Evolutionary conservation across 768 basidiomycete genomes (phyloP).

Genomic region (Russula griseocarnosa): DNA sequence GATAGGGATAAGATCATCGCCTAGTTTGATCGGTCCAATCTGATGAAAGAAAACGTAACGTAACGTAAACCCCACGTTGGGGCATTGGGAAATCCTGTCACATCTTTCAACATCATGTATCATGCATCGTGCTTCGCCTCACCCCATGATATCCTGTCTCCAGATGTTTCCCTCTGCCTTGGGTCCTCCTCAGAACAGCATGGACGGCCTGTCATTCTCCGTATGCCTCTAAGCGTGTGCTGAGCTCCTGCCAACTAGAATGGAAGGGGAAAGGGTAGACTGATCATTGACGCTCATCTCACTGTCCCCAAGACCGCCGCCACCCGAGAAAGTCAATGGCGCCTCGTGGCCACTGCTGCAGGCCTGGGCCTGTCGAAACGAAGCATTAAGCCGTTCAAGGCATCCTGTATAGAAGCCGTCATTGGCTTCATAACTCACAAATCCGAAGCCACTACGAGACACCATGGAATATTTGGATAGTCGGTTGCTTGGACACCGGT

Average conservation of each 20-base stretch:
- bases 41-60: too few species aligned
- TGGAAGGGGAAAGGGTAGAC: not conserved
- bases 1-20: not conserved
- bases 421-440: not conserved
- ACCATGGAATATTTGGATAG: not conserved
- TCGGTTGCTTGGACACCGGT: not conserved
- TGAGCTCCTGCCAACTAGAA: not conserved
- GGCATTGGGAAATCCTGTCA: too few species aligned
- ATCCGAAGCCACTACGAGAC: not conserved
- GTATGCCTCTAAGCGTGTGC: not conserved
- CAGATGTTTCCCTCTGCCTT: too few species aligned
- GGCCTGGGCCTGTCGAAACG: too few species aligned
- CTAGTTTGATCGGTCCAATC: not conserved
- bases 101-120: too few species aligned
- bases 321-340: not conserved
- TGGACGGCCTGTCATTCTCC: not conserved
- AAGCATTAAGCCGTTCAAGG: too few species aligned
- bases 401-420: too few species aligned
- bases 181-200: too few species aligned
- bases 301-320: not conserved
- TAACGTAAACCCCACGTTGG: slow-evolving; percentile 11
- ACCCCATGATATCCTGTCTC: too few species aligned
- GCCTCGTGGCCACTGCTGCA: too few species aligned
- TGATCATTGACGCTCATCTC: not conserved
- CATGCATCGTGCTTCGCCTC: too few species aligned